Base-by-base conservation (phyloP, 306 rosid species). In the Cucumis melo region DNA sequence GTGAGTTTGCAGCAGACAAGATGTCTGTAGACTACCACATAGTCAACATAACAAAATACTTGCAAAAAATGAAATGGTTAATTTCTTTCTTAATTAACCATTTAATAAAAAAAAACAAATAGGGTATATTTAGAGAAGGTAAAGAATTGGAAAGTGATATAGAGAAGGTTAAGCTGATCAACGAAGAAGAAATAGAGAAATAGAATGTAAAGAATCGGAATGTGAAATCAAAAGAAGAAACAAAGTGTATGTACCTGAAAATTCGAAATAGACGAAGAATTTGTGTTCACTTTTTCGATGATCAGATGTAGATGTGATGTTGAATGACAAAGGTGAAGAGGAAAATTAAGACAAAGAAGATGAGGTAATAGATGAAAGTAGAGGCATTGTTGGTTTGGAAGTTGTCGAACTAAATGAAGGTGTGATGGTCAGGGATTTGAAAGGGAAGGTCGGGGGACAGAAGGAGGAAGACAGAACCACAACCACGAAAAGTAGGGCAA, bases 301-400 rank as follows among this genome's bases (percentile, higher is more conserved):
- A 60, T 61, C 10, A 62, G 68, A 32, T 32, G 58, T 93, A 93
- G 50, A 91, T 50, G 50, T 91, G 97, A 57, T 91, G 81, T 80
- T 59, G 87, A 57, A 91, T 10, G 72, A 91, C 98, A 13, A 93
- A 41, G 65, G 91, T 51, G 78, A 88, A 91, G 23, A 86, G 61
- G 58, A 86, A 91, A 50, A 93, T 46, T 73, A 93, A 91, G 41
- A 66, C 90, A 56, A 91, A 93, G 82, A 88, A 93, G 80, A 93
- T 90, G 8, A 93, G 91, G 12, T 95, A 83, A 29, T 93, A 97
- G 56, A 93, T 74, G 48, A 76, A 3, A 93, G 5, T 89, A 80
- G 96, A 81, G 5, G 93, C 96, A 21, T 83, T 93, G 67, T 97
- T 88, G 0, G 98, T 93, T 24, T 89, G 89, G 60, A 93, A 93